Percentiles rank a stretch among this genome's conserved stretches.
These are phyloP conservation scores for Yamadazyma sp. DNA, from an alignment of 1,139 yeast genomes.

Conservation along the genomic window DNA sequence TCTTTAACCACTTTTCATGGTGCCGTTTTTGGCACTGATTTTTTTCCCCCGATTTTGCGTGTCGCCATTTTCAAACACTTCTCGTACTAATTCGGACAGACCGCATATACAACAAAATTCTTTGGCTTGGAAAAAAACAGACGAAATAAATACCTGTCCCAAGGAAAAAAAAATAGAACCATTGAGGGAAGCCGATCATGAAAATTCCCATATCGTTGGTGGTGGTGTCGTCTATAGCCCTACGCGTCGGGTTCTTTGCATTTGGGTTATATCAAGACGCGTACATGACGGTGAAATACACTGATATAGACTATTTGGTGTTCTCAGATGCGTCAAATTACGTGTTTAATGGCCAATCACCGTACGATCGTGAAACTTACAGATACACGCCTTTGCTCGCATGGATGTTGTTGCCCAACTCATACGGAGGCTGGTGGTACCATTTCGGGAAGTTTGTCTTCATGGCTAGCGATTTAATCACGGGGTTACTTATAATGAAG, in stretches of 20 bases:
- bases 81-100: too few relatives aligned
- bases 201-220: slow-evolving; percentile 7
- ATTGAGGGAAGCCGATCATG: too few relatives aligned
- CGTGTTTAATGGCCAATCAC: slow-evolving; percentile 64
- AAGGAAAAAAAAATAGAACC: not conserved
- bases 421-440: slow-evolving; percentile 46
- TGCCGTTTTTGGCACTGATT: too few relatives aligned
- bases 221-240: slow-evolving; percentile 28
- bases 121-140: not conserved
- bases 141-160: not conserved
- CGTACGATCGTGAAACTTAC: slow-evolving; percentile 84
- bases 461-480: slow-evolving; percentile 72
- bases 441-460: slow-evolving; percentile 81
- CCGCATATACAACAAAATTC: not conserved
- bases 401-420: slow-evolving; percentile 75
- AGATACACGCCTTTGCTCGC: slow-evolving; percentile 89
- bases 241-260: slow-evolving; percentile 66
- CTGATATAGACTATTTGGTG: slow-evolving; percentile 92
- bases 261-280: slow-evolving; percentile 89
- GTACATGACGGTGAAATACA: slow-evolving; percentile 75
- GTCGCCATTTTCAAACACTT: too few relatives aligned
- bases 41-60: not conserved
- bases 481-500: slow-evolving; percentile 67
- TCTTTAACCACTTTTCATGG: too few relatives aligned
- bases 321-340: slow-evolving; percentile 87